These are phyloP conservation scores for Endoconidiophora laricicola DNA, from an alignment of 2,329 filamentous ascomycete species.

Conservation along the genomic window DNA sequence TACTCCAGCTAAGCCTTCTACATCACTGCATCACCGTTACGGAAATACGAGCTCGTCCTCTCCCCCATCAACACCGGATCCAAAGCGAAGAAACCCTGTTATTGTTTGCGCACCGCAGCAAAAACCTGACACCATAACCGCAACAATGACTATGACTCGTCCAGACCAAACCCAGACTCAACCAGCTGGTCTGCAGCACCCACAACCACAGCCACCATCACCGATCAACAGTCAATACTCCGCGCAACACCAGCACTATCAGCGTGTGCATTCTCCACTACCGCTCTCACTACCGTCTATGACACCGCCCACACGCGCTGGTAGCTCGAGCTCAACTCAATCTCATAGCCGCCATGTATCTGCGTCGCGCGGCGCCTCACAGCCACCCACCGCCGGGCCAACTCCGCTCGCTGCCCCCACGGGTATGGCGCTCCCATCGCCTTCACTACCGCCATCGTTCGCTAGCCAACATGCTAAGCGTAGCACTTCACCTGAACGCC, in stretches of 20 bases:
- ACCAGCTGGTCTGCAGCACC: conserved; percentile 10
- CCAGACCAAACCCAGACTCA: conserved; percentile 2
- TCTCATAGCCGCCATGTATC: conserved; percentile 15
- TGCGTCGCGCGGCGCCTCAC: conserved; percentile 10
- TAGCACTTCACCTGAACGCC: conserved; percentile 29
- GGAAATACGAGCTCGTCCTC: too few relatives aligned
- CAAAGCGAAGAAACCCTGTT: background rate
- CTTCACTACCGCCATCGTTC: conserved; percentile 9
- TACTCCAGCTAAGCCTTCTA: too few relatives aligned
- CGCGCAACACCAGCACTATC: conserved; percentile 1
- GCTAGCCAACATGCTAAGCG: conserved; percentile 15
- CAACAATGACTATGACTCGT: conserved; percentile 4
- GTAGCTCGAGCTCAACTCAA: conserved; percentile 20
- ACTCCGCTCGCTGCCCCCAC: conserved; percentile 8
- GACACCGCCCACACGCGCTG: conserved; percentile 3
- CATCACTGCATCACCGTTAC: too few relatives aligned
- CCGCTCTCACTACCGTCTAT: conserved; percentile 10
- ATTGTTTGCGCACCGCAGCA: background rate
- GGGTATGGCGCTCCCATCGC: conserved; percentile 9
- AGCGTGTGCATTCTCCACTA: conserved; percentile 11
- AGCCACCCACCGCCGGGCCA: conserved; percentile 2
- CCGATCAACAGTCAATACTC: conserved; percentile 6
- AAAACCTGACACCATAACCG: too few relatives aligned
- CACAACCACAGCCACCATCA: conserved; percentile 8
- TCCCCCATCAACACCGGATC: background rate